phyloP scores from a whole-genome alignment of 164 flowering plant species.

The Vitis cinerea region DNA sequence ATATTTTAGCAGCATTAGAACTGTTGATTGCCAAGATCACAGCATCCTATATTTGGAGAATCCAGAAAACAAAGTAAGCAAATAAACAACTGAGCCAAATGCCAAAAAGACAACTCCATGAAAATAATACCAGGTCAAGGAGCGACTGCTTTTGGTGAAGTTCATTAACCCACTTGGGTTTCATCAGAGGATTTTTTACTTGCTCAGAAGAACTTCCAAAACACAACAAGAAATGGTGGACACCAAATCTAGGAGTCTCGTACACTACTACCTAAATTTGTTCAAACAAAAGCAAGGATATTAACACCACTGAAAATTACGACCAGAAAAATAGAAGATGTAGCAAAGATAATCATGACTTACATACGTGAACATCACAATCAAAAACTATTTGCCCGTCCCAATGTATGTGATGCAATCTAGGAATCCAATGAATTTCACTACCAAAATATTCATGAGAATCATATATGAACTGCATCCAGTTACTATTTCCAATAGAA shows the following conservation, averaged over 20 bases:
- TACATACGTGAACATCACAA: constrained; percentile 91
- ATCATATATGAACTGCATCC: constrained; percentile 52
- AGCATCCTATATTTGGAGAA: constrained; percentile 46
- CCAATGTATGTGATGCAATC: constrained; percentile 70
- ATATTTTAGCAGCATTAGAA: constrained; percentile 49
- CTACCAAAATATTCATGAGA: constrained; percentile 15
- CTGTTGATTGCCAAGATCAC: constrained; percentile 71
- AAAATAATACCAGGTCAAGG: constrained; percentile 64
- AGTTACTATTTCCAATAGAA: constrained; percentile 29
- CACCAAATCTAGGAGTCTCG: constrained; percentile 72
- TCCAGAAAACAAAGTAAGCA: not conserved
- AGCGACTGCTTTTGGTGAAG: constrained; percentile 45
- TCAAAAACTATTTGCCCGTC: constrained; percentile 35
- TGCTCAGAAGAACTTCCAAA: constrained; percentile 31
- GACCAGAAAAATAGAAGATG: constrained; percentile 1
- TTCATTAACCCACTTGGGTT: constrained; percentile 77
- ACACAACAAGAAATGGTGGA: constrained; percentile 64
- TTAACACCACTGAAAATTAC: constrained; percentile 3
- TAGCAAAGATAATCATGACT: constrained; percentile 40
- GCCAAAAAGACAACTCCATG: not conserved
- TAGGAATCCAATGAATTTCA: constrained; percentile 49
- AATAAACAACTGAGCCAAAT: not conserved
- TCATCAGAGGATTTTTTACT: constrained; percentile 34
- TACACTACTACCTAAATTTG: constrained; percentile 66
- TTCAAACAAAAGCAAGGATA: constrained; percentile 4